Evolutionary conservation across 108 stramenopile genomes (phyloP).

Genomic region (Cyclostephanos invisitatus): DNA sequence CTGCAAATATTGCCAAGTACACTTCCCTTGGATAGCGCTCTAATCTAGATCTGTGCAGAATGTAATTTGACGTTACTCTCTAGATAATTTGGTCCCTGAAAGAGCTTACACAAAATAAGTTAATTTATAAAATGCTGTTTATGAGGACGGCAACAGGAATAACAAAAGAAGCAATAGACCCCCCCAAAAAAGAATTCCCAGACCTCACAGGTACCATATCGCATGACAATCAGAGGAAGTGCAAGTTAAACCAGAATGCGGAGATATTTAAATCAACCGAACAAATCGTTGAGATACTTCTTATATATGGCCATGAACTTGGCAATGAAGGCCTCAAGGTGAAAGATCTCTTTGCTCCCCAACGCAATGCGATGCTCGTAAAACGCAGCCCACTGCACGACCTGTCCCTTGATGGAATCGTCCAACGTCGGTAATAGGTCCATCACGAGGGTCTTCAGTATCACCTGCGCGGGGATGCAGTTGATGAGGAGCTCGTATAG

Average conservation of each 20-base stretch:
- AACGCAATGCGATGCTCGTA: constrained; percentile 92
- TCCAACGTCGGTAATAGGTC: constrained; percentile 88
- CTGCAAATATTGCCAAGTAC: constrained; percentile 85
- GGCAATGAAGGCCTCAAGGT: constrained; percentile 98
- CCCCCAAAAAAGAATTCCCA: too few species aligned
- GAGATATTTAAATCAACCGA: constrained; percentile 46
- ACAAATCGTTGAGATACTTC: constrained; percentile 85
- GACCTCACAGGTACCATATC: too few species aligned
- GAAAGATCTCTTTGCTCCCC: constrained; percentile 98
- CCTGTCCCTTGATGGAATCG: constrained; percentile 86
- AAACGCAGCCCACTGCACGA: constrained; percentile 93
- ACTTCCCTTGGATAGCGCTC: constrained; percentile 57
- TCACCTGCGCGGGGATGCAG: constrained; percentile 95
- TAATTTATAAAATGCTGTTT: too few species aligned
- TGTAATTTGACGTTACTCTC: background rate
- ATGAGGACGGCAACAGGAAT: too few species aligned
- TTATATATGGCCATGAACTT: constrained; percentile 98
- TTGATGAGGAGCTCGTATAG: constrained; percentile 96
- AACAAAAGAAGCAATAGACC: too few species aligned
- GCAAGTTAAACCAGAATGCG: too few species aligned
- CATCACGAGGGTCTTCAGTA: constrained; percentile 85
- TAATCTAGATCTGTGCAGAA: too few species aligned
- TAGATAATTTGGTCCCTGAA: background rate
- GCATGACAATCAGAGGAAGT: too few species aligned
- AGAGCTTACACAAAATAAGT: background rate